Conservation (phyloP, 441 rosid genomes). For the Erodium trifolium region DNA sequence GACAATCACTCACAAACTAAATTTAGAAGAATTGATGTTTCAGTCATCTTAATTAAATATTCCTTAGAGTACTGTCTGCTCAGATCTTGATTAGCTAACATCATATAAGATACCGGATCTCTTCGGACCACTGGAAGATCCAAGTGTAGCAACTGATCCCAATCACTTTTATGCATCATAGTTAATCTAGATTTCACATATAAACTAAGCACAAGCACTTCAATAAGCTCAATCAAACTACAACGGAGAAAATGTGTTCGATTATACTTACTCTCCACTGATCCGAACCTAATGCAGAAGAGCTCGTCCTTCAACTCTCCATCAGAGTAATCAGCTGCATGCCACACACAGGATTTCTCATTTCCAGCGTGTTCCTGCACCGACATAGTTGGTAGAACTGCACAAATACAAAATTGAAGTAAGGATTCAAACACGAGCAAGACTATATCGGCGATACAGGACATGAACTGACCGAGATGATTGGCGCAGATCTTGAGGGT, state of each 20-base stretch:
- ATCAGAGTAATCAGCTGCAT: constrained; percentile 5
- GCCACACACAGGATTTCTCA: constrained; percentile 7
- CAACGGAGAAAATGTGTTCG: background rate
- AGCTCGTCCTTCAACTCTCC: constrained; percentile 8
- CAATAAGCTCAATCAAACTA: background rate
- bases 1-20: background rate
- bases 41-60: background rate
- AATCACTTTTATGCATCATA: background rate
- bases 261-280: constrained; percentile 3
- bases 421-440: background rate
- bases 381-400: constrained; percentile 4
- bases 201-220: background rate
- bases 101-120: background rate
- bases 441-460: background rate
- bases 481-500: constrained; percentile 93
- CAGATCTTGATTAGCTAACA: background rate
- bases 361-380: constrained; percentile 9
- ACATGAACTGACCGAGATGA: constrained; percentile 49
- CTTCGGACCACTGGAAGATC: background rate
- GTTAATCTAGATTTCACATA: background rate
- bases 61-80: background rate
- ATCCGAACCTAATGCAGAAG: constrained; percentile 5
- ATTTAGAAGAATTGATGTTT: background rate
- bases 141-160: background rate
- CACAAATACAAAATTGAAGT: constrained; percentile 7